Evolutionary conservation across 257 asterid species (phyloP).

Genomic region (Rauvolfia tetraphylla): DNA sequence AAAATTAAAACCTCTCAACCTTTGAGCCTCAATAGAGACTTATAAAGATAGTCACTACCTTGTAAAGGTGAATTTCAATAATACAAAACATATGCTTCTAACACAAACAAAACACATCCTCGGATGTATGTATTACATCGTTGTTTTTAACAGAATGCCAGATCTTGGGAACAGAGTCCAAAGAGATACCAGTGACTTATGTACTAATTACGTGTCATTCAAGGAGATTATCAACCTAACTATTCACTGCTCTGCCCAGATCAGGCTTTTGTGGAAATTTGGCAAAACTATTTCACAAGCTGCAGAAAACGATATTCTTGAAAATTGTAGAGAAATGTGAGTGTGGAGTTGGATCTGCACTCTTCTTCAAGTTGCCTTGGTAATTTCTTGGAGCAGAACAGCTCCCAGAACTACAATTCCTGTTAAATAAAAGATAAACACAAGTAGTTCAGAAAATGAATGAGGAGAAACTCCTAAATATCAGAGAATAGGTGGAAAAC

Average conservation of each 20-base stretch:
- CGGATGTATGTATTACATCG: not conserved
- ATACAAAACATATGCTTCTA: too few relatives aligned
- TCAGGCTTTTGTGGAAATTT: not conserved
- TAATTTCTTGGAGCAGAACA: not conserved
- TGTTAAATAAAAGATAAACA: conserved; percentile 10
- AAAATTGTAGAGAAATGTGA: not conserved
- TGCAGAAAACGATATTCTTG: not conserved
- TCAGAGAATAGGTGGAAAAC: not conserved
- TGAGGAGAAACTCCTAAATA: not conserved
- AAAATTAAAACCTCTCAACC: too few relatives aligned
- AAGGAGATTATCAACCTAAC: conserved; percentile 1
- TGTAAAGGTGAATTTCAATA: too few relatives aligned
- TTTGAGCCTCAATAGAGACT: too few relatives aligned
- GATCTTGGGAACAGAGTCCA: not conserved
- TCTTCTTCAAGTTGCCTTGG: not conserved
- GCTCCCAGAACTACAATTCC: conserved; percentile 25
- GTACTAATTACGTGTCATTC: not conserved
- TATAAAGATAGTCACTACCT: too few relatives aligned
- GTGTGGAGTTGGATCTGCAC: not conserved
- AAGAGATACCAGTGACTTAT: not conserved
- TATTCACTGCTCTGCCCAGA: not conserved
- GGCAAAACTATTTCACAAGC: not conserved
- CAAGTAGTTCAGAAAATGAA: not conserved
- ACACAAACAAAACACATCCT: not conserved
- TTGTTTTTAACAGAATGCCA: not conserved